These are phyloP conservation scores for Aspergillus awamori DNA, from an alignment of 2,329 filamentous ascomycete species.

Conservation along the genomic window DNA sequence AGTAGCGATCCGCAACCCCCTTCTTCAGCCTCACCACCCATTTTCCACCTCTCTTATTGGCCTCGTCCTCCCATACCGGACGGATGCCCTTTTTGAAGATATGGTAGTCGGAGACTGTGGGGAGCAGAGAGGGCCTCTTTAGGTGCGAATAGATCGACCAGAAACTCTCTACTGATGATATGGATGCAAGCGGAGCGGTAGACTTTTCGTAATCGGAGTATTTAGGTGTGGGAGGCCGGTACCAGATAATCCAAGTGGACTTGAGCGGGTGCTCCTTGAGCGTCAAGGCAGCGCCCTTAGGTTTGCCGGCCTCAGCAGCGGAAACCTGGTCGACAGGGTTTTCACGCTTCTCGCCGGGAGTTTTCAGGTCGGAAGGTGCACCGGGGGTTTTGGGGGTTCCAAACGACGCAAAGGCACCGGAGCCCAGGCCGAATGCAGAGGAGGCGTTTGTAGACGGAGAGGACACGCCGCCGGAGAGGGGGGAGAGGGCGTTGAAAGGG, in stretches of 20 bases:
- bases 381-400: constrained; percentile 86
- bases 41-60: constrained; percentile 94
- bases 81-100: constrained; percentile 96
- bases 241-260: constrained; percentile 95
- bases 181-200: constrained; percentile 79
- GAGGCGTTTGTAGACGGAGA: constrained; percentile 78
- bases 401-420: constrained; percentile 95
- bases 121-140: constrained; percentile 82
- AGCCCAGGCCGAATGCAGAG: constrained; percentile 89
- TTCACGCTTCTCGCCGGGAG: constrained; percentile 65
- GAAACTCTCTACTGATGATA: constrained; percentile 85
- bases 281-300: constrained; percentile 44
- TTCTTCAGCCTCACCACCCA: constrained; percentile 98
- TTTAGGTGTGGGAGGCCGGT: constrained; percentile 93
- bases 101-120: constrained; percentile 95
- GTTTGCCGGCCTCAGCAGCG: constrained; percentile 31
- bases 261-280: constrained; percentile 65
- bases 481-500: constrained; percentile 76
- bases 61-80: constrained; percentile 97
- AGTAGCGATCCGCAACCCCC: constrained; percentile 93
- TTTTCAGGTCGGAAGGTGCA: constrained; percentile 75
- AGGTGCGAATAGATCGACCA: constrained; percentile 87
- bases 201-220: constrained; percentile 99
- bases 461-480: constrained; percentile 68
- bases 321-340: constrained; percentile 49